Evolutionary conservation across 2,329 filamentous ascomycete genomes (phyloP).

Genomic region (Alternaria sp.): DNA sequence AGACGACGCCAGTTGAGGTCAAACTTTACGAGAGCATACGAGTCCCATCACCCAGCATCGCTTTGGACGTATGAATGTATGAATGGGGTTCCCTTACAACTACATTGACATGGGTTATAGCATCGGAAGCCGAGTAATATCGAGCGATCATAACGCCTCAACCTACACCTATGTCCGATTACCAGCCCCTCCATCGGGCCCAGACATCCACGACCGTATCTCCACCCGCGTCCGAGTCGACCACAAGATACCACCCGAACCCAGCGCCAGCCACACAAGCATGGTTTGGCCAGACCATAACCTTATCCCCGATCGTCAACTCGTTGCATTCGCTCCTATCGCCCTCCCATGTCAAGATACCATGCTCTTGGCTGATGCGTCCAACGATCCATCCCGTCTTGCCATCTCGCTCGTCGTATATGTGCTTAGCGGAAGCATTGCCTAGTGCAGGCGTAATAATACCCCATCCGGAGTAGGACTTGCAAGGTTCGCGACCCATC

Average conservation of each 20-base stretch:
- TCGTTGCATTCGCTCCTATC: conserved; percentile 38
- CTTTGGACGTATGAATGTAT: background rate
- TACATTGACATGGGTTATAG: background rate
- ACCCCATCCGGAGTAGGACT: conserved; percentile 74
- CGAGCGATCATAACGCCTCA: background rate
- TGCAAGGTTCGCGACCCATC: conserved; percentile 74
- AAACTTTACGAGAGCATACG: background rate
- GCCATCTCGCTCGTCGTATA: conserved; percentile 35
- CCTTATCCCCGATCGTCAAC: conserved; percentile 67
- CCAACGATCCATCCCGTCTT: conserved; percentile 69
- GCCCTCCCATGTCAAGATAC: conserved; percentile 68
- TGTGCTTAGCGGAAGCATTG: conserved; percentile 22
- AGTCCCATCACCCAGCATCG: background rate
- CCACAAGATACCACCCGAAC: conserved; percentile 75
- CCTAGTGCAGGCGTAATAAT: conserved; percentile 66
- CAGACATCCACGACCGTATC: conserved; percentile 74
- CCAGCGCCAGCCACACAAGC: conserved; percentile 76
- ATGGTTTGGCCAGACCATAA: conserved; percentile 81
- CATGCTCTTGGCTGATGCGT: conserved; percentile 79
- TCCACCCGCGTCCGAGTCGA: conserved; percentile 65
- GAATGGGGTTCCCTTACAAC: background rate
- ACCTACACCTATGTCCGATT: background rate
- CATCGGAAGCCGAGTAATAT: background rate
- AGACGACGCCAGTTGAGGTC: background rate
- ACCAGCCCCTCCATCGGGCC: conserved; percentile 75